Evolutionary conservation across 345 rosid genomes (phyloP).

Genomic region (Eutrema japonicum): DNA sequence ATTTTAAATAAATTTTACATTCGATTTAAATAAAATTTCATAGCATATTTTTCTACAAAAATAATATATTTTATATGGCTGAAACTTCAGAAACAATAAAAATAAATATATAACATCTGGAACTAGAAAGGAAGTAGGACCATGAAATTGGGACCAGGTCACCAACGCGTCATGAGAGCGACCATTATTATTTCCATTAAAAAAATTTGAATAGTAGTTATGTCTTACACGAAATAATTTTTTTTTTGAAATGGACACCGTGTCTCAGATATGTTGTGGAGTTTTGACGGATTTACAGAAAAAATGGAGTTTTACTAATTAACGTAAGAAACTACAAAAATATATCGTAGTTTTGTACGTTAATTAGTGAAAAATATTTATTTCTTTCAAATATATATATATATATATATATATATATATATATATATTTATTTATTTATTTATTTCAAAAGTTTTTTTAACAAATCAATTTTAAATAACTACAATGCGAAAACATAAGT

Average conservation of each 20-base stretch:
- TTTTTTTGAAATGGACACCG: slow-evolving; percentile 9
- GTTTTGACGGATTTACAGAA: not conserved
- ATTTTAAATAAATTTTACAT: too few species aligned
- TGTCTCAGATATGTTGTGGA: slow-evolving; percentile 1
- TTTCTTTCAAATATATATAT: too few species aligned
- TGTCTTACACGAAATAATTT: not conserved
- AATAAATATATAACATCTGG: slow-evolving; percentile 25
- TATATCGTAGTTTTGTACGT: too few species aligned
- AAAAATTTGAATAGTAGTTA: not conserved
- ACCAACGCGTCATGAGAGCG: slow-evolving; percentile 48
- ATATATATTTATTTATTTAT: too few species aligned
- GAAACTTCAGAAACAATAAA: slow-evolving; percentile 2
- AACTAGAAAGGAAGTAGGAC: slow-evolving; percentile 39
- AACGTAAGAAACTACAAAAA: too few species aligned
- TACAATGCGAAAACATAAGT: not conserved
- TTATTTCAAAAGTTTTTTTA: too few species aligned
- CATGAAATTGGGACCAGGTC: slow-evolving; percentile 44
- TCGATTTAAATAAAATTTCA: too few species aligned
- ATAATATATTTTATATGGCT: not conserved
- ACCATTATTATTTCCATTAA: slow-evolving; percentile 19
- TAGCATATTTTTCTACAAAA: not conserved
- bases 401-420: too few species aligned
- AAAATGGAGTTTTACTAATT: not conserved
- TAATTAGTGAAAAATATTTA: too few species aligned
- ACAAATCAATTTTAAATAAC: not conserved